Evolutionary conservation across 2,329 filamentous ascomycete genomes (phyloP).

Genomic region (Cladosporium cucumerinum): DNA sequence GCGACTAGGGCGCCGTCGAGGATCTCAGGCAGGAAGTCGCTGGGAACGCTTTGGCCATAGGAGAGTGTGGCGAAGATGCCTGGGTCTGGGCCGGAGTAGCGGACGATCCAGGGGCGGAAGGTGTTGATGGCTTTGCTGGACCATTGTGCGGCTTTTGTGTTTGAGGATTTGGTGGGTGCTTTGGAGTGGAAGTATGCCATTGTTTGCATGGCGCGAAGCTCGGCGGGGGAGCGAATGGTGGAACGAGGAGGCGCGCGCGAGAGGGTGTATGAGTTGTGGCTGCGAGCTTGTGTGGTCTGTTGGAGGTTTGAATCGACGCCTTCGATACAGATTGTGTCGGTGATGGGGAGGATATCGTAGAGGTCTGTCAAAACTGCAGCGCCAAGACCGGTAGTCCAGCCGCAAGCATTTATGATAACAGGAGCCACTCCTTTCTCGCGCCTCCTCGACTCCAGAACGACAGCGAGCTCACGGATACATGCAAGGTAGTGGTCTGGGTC

Average conservation of each 20-base stretch:
- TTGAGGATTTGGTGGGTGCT: not conserved
- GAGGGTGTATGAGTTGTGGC: conserved; percentile 41
- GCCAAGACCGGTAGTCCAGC: conserved; percentile 70
- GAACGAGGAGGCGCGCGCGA: conserved; percentile 59
- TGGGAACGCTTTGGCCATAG: conserved; percentile 62
- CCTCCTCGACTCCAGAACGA: conserved; percentile 14
- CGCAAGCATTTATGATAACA: conserved; percentile 70
- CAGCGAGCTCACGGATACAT: conserved; percentile 60
- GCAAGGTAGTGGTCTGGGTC: conserved; percentile 65
- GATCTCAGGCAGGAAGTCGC: conserved; percentile 58
- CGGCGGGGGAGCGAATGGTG: conserved; percentile 58
- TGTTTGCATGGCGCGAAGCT: conserved; percentile 70
- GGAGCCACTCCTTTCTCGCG: conserved; percentile 37
- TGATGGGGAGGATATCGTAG: conserved; percentile 52
- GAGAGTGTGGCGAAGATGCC: conserved; percentile 65
- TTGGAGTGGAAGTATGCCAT: conserved; percentile 70
- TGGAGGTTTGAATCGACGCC: conserved; percentile 54
- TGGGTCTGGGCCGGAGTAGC: conserved; percentile 50
- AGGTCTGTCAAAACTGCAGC: conserved; percentile 62
- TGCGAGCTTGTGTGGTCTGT: conserved; percentile 24
- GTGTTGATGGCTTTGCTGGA: conserved; percentile 54
- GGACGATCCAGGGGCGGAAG: conserved; percentile 59
- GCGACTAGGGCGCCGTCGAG: conserved; percentile 70
- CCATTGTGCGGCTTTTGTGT: conserved; percentile 40
- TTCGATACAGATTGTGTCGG: conserved; percentile 67